Evolutionary conservation across 192 early-diverging fungal genomes (phyloP), one percentile per base, ranked within the genome.

Genomic region (Coemansia sp.): DNA sequence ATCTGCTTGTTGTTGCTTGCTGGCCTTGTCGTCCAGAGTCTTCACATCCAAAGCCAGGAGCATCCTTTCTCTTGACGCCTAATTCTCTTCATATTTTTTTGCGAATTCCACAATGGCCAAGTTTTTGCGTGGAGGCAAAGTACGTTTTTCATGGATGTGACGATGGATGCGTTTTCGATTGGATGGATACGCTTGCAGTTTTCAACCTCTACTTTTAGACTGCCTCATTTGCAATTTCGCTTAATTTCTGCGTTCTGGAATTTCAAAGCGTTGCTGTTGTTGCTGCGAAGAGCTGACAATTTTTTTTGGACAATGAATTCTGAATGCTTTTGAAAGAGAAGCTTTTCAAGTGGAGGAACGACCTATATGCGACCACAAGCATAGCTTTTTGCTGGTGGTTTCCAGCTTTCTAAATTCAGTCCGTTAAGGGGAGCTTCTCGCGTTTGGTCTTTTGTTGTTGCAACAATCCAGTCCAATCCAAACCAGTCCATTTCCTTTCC

Each of bases 81-180:
- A 17, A 51, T 57, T 58, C 59, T 51, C 21, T 32, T n/a, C 39
- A 54, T 65, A 51, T 59, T 64, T 64, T 63, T 31, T 27, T 64
- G 53, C 56, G 53, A 64, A 59, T 61, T 51, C 60, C 54, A 61
- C 64, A 76, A 77, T 77, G 75, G 75, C 75, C 54, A 77, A 77
- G 75, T 77, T 77, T 58, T 61, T 77, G 70, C 75, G 75, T 61
- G 65, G 69, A 65, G 75, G 75, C 75, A 77, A 77, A 71, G 75
- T 77, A 71, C 70, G 75, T 77, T 70, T 54, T 19, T n/a, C 9
- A 54, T 54, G 52, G 31, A 63, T 61, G 53, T 53, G 39, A 10
- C 53, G 46, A 68, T 72, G 63, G 68, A 70, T 70, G 61, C 68
- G 54, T 33, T 21, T 30, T 58, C 42, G 57, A 51, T 53, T 20